Evolutionary conservation across 164 flowering plant genomes (phyloP).

Genomic region (Taxillus chinensis): DNA sequence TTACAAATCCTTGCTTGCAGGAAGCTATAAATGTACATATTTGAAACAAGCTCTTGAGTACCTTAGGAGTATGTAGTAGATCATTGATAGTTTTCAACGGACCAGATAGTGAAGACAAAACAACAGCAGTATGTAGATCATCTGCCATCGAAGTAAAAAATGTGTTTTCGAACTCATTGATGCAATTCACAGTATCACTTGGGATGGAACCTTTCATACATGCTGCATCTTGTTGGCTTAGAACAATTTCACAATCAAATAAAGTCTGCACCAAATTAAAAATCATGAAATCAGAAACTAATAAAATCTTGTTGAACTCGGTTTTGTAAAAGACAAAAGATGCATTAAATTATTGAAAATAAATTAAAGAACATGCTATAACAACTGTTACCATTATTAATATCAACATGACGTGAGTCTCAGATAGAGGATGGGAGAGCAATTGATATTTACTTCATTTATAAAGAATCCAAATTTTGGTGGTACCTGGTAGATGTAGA

Average conservation of each 20-base stretch:
- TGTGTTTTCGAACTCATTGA: slow-evolving; percentile 40
- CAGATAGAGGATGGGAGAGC: too few relatives aligned
- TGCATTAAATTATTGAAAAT: too few relatives aligned
- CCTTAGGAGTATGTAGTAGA: slow-evolving; percentile 89
- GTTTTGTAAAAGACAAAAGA: neutral
- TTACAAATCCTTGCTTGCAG: too few relatives aligned
- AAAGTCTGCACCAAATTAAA: slow-evolving; percentile 57
- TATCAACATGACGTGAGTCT: too few relatives aligned
- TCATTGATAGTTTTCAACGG: slow-evolving; percentile 83
- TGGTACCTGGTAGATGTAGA: slow-evolving; percentile 87
- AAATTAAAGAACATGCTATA: too few relatives aligned
- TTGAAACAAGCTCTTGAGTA: slow-evolving; percentile 13
- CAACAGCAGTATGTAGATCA: slow-evolving; percentile 81
- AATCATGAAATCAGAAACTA: slow-evolving; percentile 2
- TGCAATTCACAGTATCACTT: slow-evolving; percentile 30
- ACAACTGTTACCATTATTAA: too few relatives aligned
- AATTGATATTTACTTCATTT: too few relatives aligned
- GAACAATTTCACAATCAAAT: slow-evolving; percentile 47
- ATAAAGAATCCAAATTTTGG: neutral
- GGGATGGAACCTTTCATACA: slow-evolving; percentile 35
- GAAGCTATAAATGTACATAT: neutral
- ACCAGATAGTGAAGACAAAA: slow-evolving; percentile 72
- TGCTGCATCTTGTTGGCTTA: slow-evolving; percentile 28
- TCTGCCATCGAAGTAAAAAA: slow-evolving; percentile 72
- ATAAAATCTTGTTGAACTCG: neutral